Evolutionary conservation across 2,329 filamentous ascomycete species (phyloP).

Genomic region (Phoma herbarum): DNA sequence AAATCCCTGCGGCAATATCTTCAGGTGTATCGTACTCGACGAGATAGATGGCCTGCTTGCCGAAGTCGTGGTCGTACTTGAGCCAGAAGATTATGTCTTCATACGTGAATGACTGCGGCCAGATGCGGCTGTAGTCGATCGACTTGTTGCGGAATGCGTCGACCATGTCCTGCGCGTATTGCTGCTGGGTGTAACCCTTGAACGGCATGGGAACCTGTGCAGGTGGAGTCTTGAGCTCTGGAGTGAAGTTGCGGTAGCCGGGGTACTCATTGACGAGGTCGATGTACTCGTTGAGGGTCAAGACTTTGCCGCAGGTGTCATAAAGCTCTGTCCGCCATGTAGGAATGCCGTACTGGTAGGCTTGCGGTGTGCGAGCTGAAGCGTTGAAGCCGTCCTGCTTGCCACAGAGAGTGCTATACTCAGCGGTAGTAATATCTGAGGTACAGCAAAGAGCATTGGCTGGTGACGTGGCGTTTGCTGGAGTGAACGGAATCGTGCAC

Average conservation of each 20-base stretch:
- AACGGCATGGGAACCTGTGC: slow-evolving; percentile 71
- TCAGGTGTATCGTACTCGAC: slow-evolving; percentile 63
- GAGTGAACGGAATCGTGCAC: slow-evolving; percentile 69
- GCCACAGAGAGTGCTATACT: slow-evolving; percentile 29
- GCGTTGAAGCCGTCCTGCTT: slow-evolving; percentile 64
- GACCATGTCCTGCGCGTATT: slow-evolving; percentile 69
- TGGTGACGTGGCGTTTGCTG: slow-evolving; percentile 51
- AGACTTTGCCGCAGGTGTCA: slow-evolving; percentile 65
- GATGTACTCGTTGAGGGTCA: slow-evolving; percentile 69
- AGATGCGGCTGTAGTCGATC: slow-evolving; percentile 48
- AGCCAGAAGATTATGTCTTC: slow-evolving; percentile 72
- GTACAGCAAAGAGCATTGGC: slow-evolving; percentile 33
- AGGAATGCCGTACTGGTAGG: slow-evolving; percentile 65
- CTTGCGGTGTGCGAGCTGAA: slow-evolving; percentile 63
- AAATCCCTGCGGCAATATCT: slow-evolving; percentile 60
- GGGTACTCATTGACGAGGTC: slow-evolving; percentile 61
- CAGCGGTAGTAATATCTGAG: slow-evolving; percentile 30
- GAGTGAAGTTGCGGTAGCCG: slow-evolving; percentile 67
- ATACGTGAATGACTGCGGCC: slow-evolving; percentile 70
- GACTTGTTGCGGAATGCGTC: slow-evolving; percentile 49
- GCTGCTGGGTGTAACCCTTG: slow-evolving; percentile 68
- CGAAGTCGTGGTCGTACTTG: slow-evolving; percentile 66
- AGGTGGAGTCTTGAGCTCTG: slow-evolving; percentile 69
- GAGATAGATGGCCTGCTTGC: slow-evolving; percentile 67
- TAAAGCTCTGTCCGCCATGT: slow-evolving; percentile 71